Conservation (phyloP, 805 yeast species). For the Groenewaldozyma salmanticensis region DNA sequence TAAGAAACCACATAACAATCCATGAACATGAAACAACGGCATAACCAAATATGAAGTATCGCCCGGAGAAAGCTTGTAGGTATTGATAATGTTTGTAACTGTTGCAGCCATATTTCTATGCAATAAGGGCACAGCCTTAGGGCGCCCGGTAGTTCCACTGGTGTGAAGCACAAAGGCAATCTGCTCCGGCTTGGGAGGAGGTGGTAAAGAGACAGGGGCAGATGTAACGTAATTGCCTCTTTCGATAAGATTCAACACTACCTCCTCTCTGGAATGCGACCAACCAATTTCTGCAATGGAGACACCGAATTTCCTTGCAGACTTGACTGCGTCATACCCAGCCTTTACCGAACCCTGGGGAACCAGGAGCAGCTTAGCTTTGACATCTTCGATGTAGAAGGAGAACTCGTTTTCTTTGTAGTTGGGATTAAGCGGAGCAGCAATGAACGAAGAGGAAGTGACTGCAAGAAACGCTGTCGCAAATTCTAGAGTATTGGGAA, state of each 20-base stretch:
- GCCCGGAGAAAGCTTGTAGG: conserved; percentile 39
- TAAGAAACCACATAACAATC: conserved; percentile 54
- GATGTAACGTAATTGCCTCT: conserved; percentile 21
- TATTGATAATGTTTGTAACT: conserved; percentile 46
- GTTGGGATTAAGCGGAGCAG: conserved; percentile 61
- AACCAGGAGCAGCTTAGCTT: conserved; percentile 48
- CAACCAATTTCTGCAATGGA: conserved; percentile 45
- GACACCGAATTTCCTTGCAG: conserved; percentile 41
- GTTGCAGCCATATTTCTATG: conserved; percentile 55
- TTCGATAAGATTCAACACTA: conserved; percentile 26
- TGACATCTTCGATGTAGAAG: conserved; percentile 52
- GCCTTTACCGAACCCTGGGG: conserved; percentile 39
- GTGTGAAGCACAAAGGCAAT: conserved; percentile 62
- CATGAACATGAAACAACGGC: conserved; percentile 76
- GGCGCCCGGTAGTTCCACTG: conserved; percentile 68
- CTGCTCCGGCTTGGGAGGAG: conserved; percentile 35
- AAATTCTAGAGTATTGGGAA: conserved; percentile 54
- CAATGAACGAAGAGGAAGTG: conserved; percentile 46
- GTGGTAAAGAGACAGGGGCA: conserved; percentile 4
- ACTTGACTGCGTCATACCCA: conserved; percentile 36
- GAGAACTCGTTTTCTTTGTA: conserved; percentile 54
- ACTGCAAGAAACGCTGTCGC: conserved; percentile 46
- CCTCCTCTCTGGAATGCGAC: conserved; percentile 30
- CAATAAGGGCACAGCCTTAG: conserved; percentile 65
- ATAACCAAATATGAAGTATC: conserved; percentile 58